phyloP scores from a whole-genome alignment of 1,139 yeast genomes.

The Protomyces lactucae-debilis region DNA sequence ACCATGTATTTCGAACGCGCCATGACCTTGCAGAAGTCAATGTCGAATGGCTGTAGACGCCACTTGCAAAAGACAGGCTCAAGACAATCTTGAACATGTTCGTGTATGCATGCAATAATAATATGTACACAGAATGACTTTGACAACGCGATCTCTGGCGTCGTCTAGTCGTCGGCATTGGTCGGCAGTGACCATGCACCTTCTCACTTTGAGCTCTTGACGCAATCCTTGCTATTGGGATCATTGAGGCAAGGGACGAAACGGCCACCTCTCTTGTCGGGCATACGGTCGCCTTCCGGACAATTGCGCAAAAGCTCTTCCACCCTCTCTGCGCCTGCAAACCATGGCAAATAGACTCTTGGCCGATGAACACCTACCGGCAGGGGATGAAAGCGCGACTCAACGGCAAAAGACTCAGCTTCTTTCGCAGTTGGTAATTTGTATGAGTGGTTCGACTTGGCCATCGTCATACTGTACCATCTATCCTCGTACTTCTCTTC shows the following conservation, averaged over 20 bases:
- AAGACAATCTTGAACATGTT: too few species aligned
- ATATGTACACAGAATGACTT: too few species aligned
- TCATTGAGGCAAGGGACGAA: not conserved
- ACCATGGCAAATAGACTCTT: not conserved
- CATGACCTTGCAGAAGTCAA: too few species aligned
- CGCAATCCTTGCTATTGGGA: not conserved
- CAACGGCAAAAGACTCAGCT: not conserved
- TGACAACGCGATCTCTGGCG: too few species aligned
- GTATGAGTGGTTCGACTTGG: not conserved
- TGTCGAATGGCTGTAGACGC: too few species aligned
- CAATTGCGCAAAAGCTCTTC: not conserved
- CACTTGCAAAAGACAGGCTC: too few species aligned
- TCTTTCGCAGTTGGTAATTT: not conserved
- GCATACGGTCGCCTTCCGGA: not conserved
- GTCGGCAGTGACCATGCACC: too few species aligned
- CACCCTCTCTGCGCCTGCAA: not conserved
- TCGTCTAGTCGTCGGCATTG: too few species aligned
- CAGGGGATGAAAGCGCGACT: not conserved
- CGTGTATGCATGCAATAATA: too few species aligned
- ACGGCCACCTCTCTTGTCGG: not conserved
- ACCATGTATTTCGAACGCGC: too few species aligned
- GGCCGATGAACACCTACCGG: not conserved
- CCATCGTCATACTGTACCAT: not conserved
- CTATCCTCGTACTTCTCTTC: conserved; percentile 1
- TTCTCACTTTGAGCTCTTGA: not conserved